phyloP scores from a whole-genome alignment of 352 stramenopile species.

The Phytophthora pinifolia region DNA sequence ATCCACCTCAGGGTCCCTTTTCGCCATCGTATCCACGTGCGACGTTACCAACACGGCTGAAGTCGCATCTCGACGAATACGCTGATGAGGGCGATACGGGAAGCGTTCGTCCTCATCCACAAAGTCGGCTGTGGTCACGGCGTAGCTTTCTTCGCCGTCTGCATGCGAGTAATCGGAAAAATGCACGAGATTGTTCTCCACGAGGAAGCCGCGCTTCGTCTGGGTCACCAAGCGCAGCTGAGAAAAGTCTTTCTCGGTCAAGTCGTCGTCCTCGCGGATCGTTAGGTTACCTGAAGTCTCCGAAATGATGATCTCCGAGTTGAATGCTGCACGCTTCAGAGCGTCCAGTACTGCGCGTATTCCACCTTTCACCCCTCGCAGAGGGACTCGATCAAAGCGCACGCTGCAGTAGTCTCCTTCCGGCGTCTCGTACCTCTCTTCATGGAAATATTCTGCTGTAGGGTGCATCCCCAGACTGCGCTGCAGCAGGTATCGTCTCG shows the following conservation, averaged over 20 bases:
- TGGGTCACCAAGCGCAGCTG: slow-evolving; percentile 42
- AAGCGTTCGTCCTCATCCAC: slow-evolving; percentile 47
- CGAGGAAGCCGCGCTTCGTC: slow-evolving; percentile 20
- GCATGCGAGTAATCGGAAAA: slow-evolving; percentile 12
- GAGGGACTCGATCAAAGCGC: no score
- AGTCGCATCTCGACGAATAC: slow-evolving; percentile 35
- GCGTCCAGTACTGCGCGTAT: no score
- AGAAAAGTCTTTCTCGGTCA: slow-evolving; percentile 35
- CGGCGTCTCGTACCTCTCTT: no score
- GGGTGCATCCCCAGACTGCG: no score
- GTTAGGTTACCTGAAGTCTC: slow-evolving; percentile 48
- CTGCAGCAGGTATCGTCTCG: no score
- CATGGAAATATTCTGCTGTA: no score
- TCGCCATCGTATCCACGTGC: slow-evolving; percentile 4
- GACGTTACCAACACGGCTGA: slow-evolving; percentile 31
- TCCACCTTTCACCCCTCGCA: no score
- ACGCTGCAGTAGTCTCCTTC: no score
- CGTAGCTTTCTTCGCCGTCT: slow-evolving; percentile 10
- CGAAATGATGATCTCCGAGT: slow-evolving; percentile 68
- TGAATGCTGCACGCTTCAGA: slow-evolving; percentile 46
- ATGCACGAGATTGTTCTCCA: slow-evolving; percentile 38
- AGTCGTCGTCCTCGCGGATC: slow-evolving; percentile 55
- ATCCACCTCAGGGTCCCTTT: slow-evolving; percentile 6
- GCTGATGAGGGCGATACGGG: slow-evolving; percentile 35
- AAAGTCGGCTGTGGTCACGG: slow-evolving; percentile 20